phyloP scores from a whole-genome alignment of 2,329 filamentous ascomycete species.

The Cucurbitaria berberidis region DNA sequence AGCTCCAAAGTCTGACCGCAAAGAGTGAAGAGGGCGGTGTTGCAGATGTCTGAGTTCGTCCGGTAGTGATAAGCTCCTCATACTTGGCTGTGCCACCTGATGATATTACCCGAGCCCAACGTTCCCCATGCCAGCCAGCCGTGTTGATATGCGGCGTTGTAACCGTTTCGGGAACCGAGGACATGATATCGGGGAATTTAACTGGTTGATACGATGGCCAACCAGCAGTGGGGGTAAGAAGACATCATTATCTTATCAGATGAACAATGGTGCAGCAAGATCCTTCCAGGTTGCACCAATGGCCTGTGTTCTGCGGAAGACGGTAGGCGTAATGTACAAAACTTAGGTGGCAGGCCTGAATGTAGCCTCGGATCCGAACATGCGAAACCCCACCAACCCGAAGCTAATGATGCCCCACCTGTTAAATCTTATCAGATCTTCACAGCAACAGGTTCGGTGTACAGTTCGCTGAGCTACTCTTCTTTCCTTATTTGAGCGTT shows the following conservation, averaged over 20 bases:
- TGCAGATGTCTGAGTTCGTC: not conserved
- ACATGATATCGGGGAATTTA: not conserved
- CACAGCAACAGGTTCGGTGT: not conserved
- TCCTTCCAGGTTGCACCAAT: not conserved
- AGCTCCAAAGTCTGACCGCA: not conserved
- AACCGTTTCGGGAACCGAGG: not conserved
- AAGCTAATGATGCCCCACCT: conserved; percentile 12
- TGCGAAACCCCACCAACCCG: not conserved
- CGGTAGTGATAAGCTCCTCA: not conserved
- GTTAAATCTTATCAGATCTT: conserved; percentile 20
- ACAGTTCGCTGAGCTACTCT: not conserved
- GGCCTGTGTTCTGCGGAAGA: not conserved
- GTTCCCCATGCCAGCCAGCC: not conserved
- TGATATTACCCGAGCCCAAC: not conserved
- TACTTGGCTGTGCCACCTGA: not conserved
- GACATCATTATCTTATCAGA: conserved; percentile 7
- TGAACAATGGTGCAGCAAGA: not conserved
- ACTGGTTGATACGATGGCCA: not conserved
- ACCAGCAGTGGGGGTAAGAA: conserved; percentile 3
- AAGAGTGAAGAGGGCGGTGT: not conserved
- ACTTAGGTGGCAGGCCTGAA: not conserved
- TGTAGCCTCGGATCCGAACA: conserved; percentile 3
- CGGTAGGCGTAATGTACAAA: too few species aligned
- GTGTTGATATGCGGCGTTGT: conserved; percentile 1
- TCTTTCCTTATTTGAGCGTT: not conserved